Evolutionary conservation across 1,284 basidiomycete genomes (phyloP), one percentile per base, ranked within the genome.

Genomic region (Irpex sp.): DNA sequence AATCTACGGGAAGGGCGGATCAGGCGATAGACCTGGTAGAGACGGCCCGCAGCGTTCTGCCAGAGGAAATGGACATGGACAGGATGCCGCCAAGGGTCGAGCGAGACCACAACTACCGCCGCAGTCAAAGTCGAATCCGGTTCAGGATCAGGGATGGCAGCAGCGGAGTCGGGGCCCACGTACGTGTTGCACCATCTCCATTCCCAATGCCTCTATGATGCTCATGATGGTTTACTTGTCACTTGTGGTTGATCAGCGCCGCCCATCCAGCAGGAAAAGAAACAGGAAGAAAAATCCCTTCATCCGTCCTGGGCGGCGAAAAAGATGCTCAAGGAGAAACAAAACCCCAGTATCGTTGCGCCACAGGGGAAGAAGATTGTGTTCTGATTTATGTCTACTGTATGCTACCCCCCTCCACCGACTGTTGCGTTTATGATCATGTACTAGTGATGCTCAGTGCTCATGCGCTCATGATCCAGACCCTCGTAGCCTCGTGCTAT

Each of bases 231-330:
- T 47, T 47, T n/a, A n/a, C 4, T 11, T 44, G 38, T 44, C 4
- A 58, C 17, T 15, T 15, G 26, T 44, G 31, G 1, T 34, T 6
- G 31, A 34, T 34, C 34, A 59, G 58, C 55, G 54, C 54, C 54
- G 54, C 26, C 15, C 31, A 37, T 17, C 2, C 60, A 52, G 66
- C 68, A 59, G 62, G 60, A 8, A 54, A 66, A 60, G 71, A 74
- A 15, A 77, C 31, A 34, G 1, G 62, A 80, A 77, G 73, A 72
- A 31, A 72, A 71, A 66, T 79, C 83, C 36, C 68, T 96, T 62
- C 96, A 97, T 78, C 96, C 95, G 1, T 95, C 93, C 17, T 97
- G 96, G 95, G 92, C 93, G 76, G 95, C 95, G 3, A 97, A 96
- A 76, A 83, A 82, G 75, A 86, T 85, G 72, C 76, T 91, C 64